These are phyloP conservation scores for Aspergillus sojae DNA, from an alignment of 2,329 filamentous ascomycete species.

Conservation along the genomic window DNA sequence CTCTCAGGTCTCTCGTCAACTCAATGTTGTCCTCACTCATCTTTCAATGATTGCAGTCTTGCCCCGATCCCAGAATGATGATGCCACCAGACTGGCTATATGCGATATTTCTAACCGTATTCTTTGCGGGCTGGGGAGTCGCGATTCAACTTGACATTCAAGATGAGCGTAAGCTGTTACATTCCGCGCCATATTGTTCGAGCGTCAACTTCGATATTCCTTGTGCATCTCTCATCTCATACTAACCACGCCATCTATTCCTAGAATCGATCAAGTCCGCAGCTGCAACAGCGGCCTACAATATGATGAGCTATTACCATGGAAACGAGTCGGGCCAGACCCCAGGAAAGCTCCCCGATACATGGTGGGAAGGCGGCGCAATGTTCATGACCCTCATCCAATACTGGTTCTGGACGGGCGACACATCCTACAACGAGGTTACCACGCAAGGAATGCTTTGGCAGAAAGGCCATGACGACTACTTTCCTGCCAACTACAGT, in stretches of 20 bases:
- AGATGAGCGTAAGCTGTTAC: constrained; percentile 21
- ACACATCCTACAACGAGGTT: constrained; percentile 70
- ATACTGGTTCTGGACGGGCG: constrained; percentile 83
- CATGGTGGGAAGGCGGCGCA: constrained; percentile 71
- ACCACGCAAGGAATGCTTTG: constrained; percentile 69
- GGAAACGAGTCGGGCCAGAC: constrained; percentile 41
- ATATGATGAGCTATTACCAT: constrained; percentile 44
- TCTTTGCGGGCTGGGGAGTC: constrained; percentile 13
- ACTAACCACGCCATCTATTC: constrained; percentile 5
- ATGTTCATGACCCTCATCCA: constrained; percentile 73
- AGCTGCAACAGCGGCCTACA: constrained; percentile 38
- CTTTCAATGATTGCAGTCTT: background rate
- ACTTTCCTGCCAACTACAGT: constrained; percentile 67
- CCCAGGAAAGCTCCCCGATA: constrained; percentile 43
- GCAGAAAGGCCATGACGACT: constrained; percentile 75
- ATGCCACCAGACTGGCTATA: constrained; percentile 11
- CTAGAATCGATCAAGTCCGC: constrained; percentile 38
- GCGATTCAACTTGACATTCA: constrained; percentile 24
- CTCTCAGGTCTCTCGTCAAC: background rate
- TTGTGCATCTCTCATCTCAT: background rate
- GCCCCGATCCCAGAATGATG: background rate
- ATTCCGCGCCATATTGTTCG: background rate
- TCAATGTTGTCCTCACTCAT: background rate
- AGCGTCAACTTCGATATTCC: background rate
- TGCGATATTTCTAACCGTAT: constrained; percentile 10